phyloP scores from a whole-genome alignment of 805 yeast genomes.

The Kodamaea nitidulidarum region DNA sequence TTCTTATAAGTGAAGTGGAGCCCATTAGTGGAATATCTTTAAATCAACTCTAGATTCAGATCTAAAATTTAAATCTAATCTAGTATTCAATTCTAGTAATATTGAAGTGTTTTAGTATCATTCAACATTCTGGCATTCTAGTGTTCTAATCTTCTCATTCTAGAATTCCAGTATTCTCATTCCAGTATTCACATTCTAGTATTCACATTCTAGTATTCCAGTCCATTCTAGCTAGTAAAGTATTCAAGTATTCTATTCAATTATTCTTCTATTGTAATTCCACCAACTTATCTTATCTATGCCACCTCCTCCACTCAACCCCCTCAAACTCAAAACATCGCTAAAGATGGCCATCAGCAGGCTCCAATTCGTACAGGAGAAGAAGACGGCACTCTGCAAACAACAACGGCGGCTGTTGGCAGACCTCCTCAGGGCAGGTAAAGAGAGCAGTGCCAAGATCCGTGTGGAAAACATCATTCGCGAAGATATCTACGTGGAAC shows the following conservation, averaged over 20 bases:
- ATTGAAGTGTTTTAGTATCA: no score
- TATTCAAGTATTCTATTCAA: no score
- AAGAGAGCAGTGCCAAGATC: conserved; percentile 78
- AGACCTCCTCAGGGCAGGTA: conserved; percentile 62
- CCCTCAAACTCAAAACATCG: conserved; percentile 35
- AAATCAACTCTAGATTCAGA: background rate
- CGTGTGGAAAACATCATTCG: conserved; percentile 80
- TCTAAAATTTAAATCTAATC: no score
- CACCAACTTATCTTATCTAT: conserved; percentile 1
- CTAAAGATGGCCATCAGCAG: conserved; percentile 70
- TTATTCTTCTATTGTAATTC: no score
- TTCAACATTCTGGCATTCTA: no score
- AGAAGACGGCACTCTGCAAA: conserved; percentile 69
- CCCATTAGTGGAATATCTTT: background rate
- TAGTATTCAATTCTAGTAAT: no score
- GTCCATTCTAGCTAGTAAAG: no score
- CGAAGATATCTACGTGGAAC: conserved; percentile 75
- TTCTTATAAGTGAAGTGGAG: no score
- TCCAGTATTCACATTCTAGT: no score
- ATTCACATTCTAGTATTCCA: no score
- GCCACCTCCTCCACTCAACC: conserved; percentile 28
- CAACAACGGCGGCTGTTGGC: conserved; percentile 70
- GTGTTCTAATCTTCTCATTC: no score
- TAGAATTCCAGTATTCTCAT: no score
- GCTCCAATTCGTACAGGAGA: conserved; percentile 66